These are phyloP conservation scores for Ophiorrhiza pumila DNA, from an alignment of 257 asterid genomes.

Conservation along the genomic window DNA sequence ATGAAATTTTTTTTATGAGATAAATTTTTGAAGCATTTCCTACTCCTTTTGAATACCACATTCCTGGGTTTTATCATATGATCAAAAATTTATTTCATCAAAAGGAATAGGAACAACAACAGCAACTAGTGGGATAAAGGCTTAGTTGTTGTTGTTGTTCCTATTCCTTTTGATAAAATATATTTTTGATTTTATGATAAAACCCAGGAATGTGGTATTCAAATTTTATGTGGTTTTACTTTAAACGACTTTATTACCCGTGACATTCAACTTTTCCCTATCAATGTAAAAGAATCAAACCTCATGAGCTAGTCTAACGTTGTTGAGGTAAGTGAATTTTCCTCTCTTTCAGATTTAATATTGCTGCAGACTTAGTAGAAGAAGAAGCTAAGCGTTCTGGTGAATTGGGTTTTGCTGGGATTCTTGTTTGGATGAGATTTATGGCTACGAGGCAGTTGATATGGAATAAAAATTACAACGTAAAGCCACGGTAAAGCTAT, in stretches of 20 bases:
- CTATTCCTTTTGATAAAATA: background rate
- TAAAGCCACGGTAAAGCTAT: constrained; percentile 81
- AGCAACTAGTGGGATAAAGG: no score
- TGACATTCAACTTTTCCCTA: background rate
- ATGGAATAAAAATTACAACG: constrained; percentile 98
- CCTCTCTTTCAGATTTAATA: constrained; percentile 67
- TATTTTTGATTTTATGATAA: constrained; percentile 3
- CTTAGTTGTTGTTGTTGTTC: background rate
- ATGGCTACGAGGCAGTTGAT: constrained; percentile 97
- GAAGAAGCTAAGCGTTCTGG: constrained; percentile 74
- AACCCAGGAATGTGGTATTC: background rate
- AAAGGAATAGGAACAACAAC: background rate
- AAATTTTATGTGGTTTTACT: background rate
- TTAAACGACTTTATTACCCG: background rate
- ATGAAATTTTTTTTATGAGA: no score
- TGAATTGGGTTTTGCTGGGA: constrained; percentile 85
- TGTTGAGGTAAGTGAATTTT: background rate
- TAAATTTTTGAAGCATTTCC: no score
- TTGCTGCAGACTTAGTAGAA: constrained; percentile 88
- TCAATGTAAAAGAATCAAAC: background rate
- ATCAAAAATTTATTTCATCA: constrained; percentile 1
- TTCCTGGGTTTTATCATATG: background rate
- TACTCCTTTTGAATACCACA: background rate
- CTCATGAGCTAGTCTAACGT: background rate
- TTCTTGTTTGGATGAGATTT: constrained; percentile 98